Percentiles rank a stretch among this genome's conserved stretches.
Evolutionary conservation across 768 basidiomycete genomes (phyloP).

Genomic region (Termitomyces bulborhizus): DNA sequence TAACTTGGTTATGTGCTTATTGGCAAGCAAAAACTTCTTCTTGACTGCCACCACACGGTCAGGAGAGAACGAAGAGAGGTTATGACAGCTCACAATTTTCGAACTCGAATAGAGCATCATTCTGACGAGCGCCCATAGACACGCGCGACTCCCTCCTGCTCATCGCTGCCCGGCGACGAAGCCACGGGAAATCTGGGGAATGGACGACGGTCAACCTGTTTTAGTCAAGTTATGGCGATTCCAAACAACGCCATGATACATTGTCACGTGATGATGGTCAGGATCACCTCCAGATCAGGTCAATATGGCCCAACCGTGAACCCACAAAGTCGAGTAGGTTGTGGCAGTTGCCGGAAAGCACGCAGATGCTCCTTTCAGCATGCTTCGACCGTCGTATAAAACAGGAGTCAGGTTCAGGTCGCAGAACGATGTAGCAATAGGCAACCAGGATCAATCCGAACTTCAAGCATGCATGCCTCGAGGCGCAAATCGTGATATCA

Average conservation of each 20-base stretch:
- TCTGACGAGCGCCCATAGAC: slow-evolving; percentile 64
- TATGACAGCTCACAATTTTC: slow-evolving; percentile 64
- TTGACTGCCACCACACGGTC: slow-evolving; percentile 56
- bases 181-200: slow-evolving; percentile 11
- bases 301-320: slow-evolving; percentile 6
- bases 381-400: slow-evolving; percentile 2
- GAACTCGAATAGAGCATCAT: slow-evolving; percentile 77
- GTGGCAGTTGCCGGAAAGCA: slow-evolving; percentile 2
- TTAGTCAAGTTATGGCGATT: slow-evolving; percentile 8
- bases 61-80: slow-evolving; percentile 14
- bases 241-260: slow-evolving; percentile 8
- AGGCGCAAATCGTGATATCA: slow-evolving; percentile 8
- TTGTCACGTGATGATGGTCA: slow-evolving; percentile 17
- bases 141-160: slow-evolving; percentile 57
- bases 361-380: slow-evolving; percentile 1
- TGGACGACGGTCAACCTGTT: slow-evolving; percentile 11
- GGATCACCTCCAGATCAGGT: slow-evolving; percentile 8
- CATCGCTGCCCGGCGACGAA: slow-evolving; percentile 32
- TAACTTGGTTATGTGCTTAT: slow-evolving; percentile 89
- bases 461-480: slow-evolving; percentile 3
- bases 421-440: slow-evolving; percentile 1
- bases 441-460: slow-evolving; percentile 5
- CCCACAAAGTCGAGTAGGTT: neutral
- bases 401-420: neutral
- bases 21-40: slow-evolving; percentile 87